Percentiles rank a stretch among this genome's conserved stretches.
phyloP scores from a whole-genome alignment of 306 rosid species.

The Begonia fuchsioides region DNA sequence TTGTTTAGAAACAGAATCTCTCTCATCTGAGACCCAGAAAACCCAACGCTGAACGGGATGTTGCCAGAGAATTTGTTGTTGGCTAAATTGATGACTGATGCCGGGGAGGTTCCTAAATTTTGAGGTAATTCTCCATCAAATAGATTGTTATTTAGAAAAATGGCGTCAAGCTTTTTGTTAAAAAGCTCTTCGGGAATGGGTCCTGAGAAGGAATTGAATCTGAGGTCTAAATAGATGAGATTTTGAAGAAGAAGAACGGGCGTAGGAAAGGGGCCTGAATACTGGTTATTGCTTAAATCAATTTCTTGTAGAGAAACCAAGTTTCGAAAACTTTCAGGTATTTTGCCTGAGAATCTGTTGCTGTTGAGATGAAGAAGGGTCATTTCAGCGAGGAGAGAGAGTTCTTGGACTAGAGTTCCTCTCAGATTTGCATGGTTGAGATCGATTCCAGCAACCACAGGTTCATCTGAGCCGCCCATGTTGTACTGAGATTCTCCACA shows the following conservation, averaged over 20 bases:
- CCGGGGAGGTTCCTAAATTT: constrained; percentile 73
- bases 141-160: constrained; percentile 64
- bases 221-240: constrained; percentile 73
- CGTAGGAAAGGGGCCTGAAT: constrained; percentile 68
- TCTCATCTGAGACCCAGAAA: too few species aligned
- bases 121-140: constrained; percentile 73
- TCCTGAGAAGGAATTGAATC: constrained; percentile 73
- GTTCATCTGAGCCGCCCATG: constrained; percentile 17
- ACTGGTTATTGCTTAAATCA: constrained; percentile 77
- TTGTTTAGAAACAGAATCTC: too few species aligned
- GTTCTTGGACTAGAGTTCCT: too few species aligned
- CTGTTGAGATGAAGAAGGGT: constrained; percentile 5
- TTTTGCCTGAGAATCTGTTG: constrained; percentile 42
- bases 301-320: constrained; percentile 54
- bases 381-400: too few species aligned
- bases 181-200: constrained; percentile 58
- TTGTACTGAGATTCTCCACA: constrained; percentile 38
- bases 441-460: constrained; percentile 56
- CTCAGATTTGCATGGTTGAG: too few species aligned
- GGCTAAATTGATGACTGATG: constrained; percentile 83
- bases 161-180: constrained; percentile 59
- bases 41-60: constrained; percentile 68
- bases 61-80: constrained; percentile 60
- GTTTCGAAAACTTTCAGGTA: constrained; percentile 18
- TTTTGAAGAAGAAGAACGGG: constrained; percentile 44